Base-by-base conservation (phyloP, 2,329 filamentous ascomycete genomes). In the Cercospora sp. region DNA sequence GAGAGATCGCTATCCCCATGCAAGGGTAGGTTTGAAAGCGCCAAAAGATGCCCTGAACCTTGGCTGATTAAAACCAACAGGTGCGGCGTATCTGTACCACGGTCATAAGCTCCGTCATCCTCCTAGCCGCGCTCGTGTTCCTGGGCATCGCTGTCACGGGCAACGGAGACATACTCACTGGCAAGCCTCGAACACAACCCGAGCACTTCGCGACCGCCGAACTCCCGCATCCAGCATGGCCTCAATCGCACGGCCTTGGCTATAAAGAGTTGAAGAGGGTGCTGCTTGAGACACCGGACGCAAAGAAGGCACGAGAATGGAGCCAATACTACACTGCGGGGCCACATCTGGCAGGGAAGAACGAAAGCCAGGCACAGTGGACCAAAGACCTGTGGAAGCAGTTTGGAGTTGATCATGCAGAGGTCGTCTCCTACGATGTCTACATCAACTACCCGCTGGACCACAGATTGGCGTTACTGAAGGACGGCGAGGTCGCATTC, bases 21-120 rank as follows among this genome's bases (percentile, higher is more conserved):
- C 66, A 23, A 74, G 69, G 62, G 77, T 78, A 70, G 20, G 72
- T 60, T 26, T n/a, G 26, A 9, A n/a, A 53, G 31, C 18, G 39
- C 12, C 30, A 9, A 23, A 45, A 16, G 36, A 61, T 18, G 16
- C 18, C 26, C 20, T 3, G 31, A 36, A 62, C 36, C 31, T 20
- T 48, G 20, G 36, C 26, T 63, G 51, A 70, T 30, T 20, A 28
- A 18, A 53, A 9, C 60, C 20, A 18, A 28, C 39, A 79, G 78
- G 77, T 89, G 57, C 88, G 90, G 61, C 87, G 89, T 67, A 87
- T 90, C 78, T 91, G 88, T 77, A 90, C 87, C 51, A 82, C 91
- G 66, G 83, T 86, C 23, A 76, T 84, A 31, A 74, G 75, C 23
- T 69, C 74, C 39, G 73, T 80, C 5, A 68, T 81, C 55, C 68